phyloP scores from a whole-genome alignment of 176 grass and related monocot genomes.

The Coix lacrymajobi region DNA sequence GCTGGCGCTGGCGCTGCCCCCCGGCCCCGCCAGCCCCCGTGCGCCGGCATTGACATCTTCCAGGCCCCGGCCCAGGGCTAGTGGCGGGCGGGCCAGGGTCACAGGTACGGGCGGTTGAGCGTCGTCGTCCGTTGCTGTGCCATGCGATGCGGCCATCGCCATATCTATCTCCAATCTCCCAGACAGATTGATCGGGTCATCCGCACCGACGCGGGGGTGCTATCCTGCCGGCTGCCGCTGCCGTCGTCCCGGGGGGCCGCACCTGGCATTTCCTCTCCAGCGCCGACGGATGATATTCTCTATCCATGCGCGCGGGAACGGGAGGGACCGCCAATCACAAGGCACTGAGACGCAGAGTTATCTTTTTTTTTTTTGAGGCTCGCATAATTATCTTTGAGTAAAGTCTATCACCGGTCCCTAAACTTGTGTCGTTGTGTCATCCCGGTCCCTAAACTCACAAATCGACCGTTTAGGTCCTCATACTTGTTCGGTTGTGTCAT shows the following conservation, averaged over 20 bases:
- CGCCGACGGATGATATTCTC: background rate
- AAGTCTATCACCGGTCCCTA: too few relatives aligned
- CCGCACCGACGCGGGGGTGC: background rate
- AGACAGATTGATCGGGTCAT: background rate
- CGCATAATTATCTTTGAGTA: too few relatives aligned
- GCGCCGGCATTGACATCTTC: constrained; percentile 1
- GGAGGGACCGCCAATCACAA: background rate
- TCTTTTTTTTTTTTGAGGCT: too few relatives aligned
- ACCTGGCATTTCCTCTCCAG: background rate
- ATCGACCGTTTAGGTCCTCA: too few relatives aligned
- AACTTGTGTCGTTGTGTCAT: too few relatives aligned
- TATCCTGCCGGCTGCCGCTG: too few relatives aligned
- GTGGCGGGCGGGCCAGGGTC: too few relatives aligned
- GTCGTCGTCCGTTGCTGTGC: constrained; percentile 1
- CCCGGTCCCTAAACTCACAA: too few relatives aligned
- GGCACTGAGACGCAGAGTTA: background rate
- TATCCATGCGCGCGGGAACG: background rate
- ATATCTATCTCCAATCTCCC: background rate
- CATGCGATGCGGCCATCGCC: background rate
- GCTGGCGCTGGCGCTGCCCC: background rate
- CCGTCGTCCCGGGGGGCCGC: background rate
- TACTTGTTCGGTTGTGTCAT: too few relatives aligned
- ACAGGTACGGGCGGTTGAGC: background rate
- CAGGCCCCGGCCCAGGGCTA: background rate
- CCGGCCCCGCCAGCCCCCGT: background rate